Evolutionary conservation across 345 rosid genomes (phyloP).

Genomic region (Abelmoschus esculentus): DNA sequence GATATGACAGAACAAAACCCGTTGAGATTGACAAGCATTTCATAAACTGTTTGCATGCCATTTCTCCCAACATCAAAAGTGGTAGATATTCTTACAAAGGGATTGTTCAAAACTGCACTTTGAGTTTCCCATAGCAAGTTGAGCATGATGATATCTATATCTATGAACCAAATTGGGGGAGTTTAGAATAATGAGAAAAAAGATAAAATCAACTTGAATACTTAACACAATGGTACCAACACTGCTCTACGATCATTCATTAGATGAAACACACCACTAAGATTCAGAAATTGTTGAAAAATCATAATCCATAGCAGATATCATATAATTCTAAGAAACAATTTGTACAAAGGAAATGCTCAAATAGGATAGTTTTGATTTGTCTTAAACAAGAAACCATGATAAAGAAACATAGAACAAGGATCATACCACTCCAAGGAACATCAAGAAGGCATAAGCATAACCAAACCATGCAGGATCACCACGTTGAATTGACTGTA

Average conservation of each 20-base stretch:
- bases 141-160: too few species aligned
- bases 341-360: background rate
- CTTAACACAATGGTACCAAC: background rate
- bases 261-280: background rate
- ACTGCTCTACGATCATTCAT: background rate
- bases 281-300: background rate
- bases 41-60: too few species aligned
- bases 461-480: conserved; percentile 89
- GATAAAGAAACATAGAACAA: background rate
- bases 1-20: too few species aligned
- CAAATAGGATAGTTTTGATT: background rate
- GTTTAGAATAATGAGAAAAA: too few species aligned
- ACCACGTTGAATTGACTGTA: conserved; percentile 90
- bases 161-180: too few species aligned
- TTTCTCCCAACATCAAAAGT: too few species aligned
- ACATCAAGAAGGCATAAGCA: conserved; percentile 71
- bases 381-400: background rate
- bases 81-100: too few species aligned
- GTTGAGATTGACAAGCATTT: too few species aligned
- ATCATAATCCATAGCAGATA: background rate
- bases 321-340: background rate
- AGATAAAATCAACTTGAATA: too few species aligned
- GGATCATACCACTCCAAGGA: conserved; percentile 70
- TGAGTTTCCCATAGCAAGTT: too few species aligned
- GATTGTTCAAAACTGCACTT: too few species aligned